Base-by-base conservation (phyloP, 208 protist genomes). In the Angomonas ambiguus region DNA sequence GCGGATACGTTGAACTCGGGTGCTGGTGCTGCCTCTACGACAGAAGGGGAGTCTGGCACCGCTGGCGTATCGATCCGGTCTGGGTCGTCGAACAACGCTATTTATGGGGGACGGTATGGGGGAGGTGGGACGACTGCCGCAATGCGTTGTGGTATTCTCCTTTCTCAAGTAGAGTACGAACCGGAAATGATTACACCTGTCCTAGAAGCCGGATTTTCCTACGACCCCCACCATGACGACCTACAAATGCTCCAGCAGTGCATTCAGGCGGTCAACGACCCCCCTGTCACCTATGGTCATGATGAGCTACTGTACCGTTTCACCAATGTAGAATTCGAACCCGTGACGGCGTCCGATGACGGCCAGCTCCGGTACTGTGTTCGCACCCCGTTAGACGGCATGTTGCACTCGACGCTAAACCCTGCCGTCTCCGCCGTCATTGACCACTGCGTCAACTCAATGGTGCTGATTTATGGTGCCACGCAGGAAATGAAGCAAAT, bases 401-500 rank as follows among this genome's bases (percentile, higher is more conserved):
- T 91, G 63, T 49, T 93, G 56, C 71, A 74, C 49, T 67, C 72
- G 0, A 84, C 83, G 31, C 51, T 94, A 41, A 56, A 74, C 30
- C 88, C 88, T 0, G 80, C 84, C 33, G 71, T 94, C 58, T 77
- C 72, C 1, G 85, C 76, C 3, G 84, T 91, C 22, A 64, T 91
- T 2, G 88, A 94, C 60, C 83, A 88, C 71, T 91, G 84, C 61
- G 68, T 91, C n/a, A 86, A 74, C 63, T 69, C 84, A 25, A 87
- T 87, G 33, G 83, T 91, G 35, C 69, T 94, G 27, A 77, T 94
- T 0, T 94, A 92, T 65, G 85, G 88, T 8, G 83, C 84, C n/a
- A 94, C 88, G 53, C 88, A 91, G 71, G 88, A 94, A 65, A 94
- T 94, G 88, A 91, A 90, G 69, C 88, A 94, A 42, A 81, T 94